Conservation (phyloP, 805 yeast genomes). For the Lipomyces spencermartinsiae region DNA sequence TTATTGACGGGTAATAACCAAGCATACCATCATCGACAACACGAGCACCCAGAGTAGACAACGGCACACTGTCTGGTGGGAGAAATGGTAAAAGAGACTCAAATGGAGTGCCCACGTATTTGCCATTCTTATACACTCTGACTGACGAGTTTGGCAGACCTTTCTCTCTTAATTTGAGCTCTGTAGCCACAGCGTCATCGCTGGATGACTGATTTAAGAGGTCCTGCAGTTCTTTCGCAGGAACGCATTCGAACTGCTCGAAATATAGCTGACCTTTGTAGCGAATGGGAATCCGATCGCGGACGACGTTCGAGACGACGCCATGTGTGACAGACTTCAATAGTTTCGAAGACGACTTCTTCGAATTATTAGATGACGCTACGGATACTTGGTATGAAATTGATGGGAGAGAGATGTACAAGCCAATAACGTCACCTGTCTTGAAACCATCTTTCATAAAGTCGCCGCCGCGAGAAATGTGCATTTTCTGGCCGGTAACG, state of each 20-base stretch:
- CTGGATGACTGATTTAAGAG: conserved; percentile 57
- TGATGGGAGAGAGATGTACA: conserved; percentile 72
- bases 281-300: conserved; percentile 89
- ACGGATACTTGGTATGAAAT: conserved; percentile 37
- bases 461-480: conserved; percentile 69
- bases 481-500: conserved; percentile 73
- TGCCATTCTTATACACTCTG: conserved; percentile 79
- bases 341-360: conserved; percentile 13
- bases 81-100: conserved; percentile 72
- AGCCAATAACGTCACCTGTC: conserved; percentile 83
- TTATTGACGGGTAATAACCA: conserved; percentile 91
- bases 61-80: conserved; percentile 71
- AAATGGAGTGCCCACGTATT: conserved; percentile 66
- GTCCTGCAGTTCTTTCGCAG: conserved; percentile 74
- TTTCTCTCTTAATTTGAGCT: conserved; percentile 27
- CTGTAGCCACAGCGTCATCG: conserved; percentile 24
- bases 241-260: conserved; percentile 82
- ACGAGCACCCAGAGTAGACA: conserved; percentile 39
- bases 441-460: conserved; percentile 63
- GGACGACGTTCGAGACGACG: conserved; percentile 53
- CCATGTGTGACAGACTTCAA: neutral
- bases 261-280: conserved; percentile 78
- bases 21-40: conserved; percentile 75
- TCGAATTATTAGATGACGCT: conserved; percentile 6
- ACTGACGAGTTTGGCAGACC: conserved; percentile 61